Evolutionary conservation across 2,329 filamentous ascomycete genomes (phyloP), one percentile per base, ranked within the genome.

Genomic region (Trichoderma sp.): DNA sequence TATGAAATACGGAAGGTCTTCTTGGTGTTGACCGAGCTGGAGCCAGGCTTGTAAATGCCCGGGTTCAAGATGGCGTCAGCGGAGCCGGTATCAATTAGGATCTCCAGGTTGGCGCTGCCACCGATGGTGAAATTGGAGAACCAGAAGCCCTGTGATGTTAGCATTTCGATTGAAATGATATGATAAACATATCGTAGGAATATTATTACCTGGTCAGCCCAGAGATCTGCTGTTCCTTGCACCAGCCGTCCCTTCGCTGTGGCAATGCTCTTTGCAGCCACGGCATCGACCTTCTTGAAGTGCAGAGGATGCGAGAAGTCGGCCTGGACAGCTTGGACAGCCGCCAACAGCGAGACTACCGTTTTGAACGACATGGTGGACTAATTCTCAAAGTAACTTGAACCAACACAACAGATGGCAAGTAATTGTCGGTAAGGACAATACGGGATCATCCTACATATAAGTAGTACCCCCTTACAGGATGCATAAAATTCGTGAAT

Each of bases 61-160:
- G 78, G 78, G 64, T 77, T 79, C 62, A 78, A 18, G 8, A 78
- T 77, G 64, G 72, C 67, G 21, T 78, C 77, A 11, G 77, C 75
- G 27, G 77, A 77, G n/a, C 78, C 77, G 11, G 78, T 78, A 62
- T 78, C 75, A 53, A 79, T 77, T 21, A 79, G 62, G 24, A 79
- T 75, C 56, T 77, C 69, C 24, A 79, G 77, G 24, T 79, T 65
- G 11, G 67, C 29, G 68, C 77, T 79, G 21, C 71, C 78, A 9
- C 78, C 78, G 12, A 79, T 68, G 29, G 74, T 76, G 50, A 78
- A 79, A 60, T 79, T 74, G 21, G 77, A 75, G 62, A 78, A 79
- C 78, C 77, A 79, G 66, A 78, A 79, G 35, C 77, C 77, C 78
- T 79, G 33, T 63, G 6, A 35, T 21, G 24, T n/a, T 27, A 74